These are phyloP conservation scores for Amphichorda felina DNA, from an alignment of 2,329 filamentous ascomycete genomes.

Conservation along the genomic window DNA sequence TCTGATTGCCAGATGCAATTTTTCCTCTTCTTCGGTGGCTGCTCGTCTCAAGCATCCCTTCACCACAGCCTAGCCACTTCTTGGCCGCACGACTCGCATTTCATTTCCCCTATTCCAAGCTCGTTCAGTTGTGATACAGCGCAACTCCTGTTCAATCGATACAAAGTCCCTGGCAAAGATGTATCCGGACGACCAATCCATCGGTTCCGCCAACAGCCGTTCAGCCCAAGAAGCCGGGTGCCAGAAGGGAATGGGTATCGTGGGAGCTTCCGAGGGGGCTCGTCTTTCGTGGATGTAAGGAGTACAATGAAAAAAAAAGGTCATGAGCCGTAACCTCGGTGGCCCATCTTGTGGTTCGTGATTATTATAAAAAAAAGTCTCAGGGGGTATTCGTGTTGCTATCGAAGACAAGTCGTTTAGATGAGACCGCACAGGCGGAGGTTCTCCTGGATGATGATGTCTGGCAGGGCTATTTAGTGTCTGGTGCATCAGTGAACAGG, in stretches of 20 bases:
- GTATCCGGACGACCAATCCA: neutral
- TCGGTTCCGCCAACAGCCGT: neutral
- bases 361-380: constrained; percentile 18
- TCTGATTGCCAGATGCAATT: constrained; percentile 16
- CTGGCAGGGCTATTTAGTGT: constrained; percentile 42
- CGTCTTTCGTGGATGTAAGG: constrained; percentile 1
- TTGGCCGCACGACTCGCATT: neutral
- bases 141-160: constrained; percentile 15
- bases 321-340: constrained; percentile 25
- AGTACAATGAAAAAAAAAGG: constrained; percentile 10
- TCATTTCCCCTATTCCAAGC: neutral
- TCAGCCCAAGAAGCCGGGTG: neutral
- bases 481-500: constrained; percentile 17
- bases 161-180: constrained; percentile 3
- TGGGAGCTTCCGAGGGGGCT: constrained; percentile 1
- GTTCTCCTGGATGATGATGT: constrained; percentile 99
- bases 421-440: constrained; percentile 93
- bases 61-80: neutral
- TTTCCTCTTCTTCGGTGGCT: constrained; percentile 3
- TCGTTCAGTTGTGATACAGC: constrained; percentile 16
- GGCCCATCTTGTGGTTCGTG: constrained; percentile 23
- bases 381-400: constrained; percentile 30
- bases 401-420: constrained; percentile 41
- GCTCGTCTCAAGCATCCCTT: neutral
- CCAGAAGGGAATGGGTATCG: constrained; percentile 3